Evolutionary conservation across 306 rosid genomes (phyloP).

Genomic region (Rubus parviflorus): DNA sequence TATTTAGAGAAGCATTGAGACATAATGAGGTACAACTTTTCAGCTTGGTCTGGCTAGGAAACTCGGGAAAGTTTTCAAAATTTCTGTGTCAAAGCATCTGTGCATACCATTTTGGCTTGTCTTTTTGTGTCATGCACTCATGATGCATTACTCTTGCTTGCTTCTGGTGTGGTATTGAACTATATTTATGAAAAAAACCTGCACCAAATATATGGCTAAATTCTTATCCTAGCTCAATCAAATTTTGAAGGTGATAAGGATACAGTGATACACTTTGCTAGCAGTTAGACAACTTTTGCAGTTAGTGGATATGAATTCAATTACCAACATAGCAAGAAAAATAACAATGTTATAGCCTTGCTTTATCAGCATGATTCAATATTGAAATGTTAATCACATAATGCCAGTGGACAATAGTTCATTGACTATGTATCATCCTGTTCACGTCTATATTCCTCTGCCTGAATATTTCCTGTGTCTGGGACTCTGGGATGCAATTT

Average conservation of each 20-base stretch:
- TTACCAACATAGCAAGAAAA: not conserved
- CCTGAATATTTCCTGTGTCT: not conserved
- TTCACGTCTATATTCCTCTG: not conserved
- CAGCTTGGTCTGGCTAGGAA: not conserved
- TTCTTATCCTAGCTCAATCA: not conserved
- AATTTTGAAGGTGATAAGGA: not conserved
- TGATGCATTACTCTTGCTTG: not conserved
- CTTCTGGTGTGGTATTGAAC: not conserved
- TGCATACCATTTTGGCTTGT: not conserved
- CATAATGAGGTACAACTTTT: slow-evolving; percentile 58
- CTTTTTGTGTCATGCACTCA: not conserved
- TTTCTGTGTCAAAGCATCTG: not conserved
- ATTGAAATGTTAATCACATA: not conserved
- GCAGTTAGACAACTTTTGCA: not conserved
- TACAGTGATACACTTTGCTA: not conserved
- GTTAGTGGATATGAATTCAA: not conserved
- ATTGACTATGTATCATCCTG: not conserved
- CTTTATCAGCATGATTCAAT: not conserved
- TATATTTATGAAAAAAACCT: not conserved
- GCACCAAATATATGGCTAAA: not conserved
- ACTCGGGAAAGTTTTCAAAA: not conserved
- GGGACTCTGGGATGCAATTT: not conserved
- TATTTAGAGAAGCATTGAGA: slow-evolving; percentile 76
- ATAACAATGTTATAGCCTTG: not conserved
- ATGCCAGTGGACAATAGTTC: slow-evolving; percentile 5